Conservation (phyloP, 2,329 filamentous ascomycete species). For the Aspergillus oerlinghausenensis region DNA sequence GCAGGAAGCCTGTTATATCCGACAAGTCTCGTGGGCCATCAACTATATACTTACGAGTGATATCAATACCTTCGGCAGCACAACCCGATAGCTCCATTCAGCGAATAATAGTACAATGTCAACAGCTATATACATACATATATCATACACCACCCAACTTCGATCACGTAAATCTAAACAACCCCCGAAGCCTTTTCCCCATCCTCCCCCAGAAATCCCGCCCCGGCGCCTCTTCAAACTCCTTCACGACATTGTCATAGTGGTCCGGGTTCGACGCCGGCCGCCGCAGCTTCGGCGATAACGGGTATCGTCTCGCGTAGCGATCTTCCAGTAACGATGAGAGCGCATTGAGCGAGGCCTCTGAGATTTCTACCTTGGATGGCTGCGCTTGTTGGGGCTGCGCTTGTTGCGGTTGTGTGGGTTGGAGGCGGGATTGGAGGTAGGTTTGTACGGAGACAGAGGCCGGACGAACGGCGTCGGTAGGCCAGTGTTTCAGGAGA, state of each 20-base stretch:
- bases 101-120: too few relatives aligned
- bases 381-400: conserved; percentile 9
- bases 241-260: conserved; percentile 49
- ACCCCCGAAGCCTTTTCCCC: conserved; percentile 44
- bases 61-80: too few relatives aligned
- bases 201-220: conserved; percentile 44
- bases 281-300: conserved; percentile 44
- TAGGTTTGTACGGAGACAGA: conserved; percentile 43
- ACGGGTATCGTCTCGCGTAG: conserved; percentile 49
- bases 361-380: conserved; percentile 17
- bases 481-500: conserved; percentile 43
- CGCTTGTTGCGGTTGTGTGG: conserved; percentile 6
- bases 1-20: too few relatives aligned
- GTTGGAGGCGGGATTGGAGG: conserved; percentile 29
- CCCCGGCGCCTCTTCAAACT: conserved; percentile 51
- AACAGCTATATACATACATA: not conserved
- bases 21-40: too few relatives aligned
- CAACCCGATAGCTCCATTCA: too few relatives aligned
- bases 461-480: conserved; percentile 41
- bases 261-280: conserved; percentile 49
- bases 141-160: not conserved
- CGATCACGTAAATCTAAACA: conserved; percentile 42
- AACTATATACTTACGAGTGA: too few relatives aligned
- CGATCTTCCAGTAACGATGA: conserved; percentile 58
- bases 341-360: conserved; percentile 52